Evolutionary conservation across 1,284 basidiomycete species (phyloP), one percentile per base, ranked within the genome.

Genomic region (Ceratobasidium sp.): DNA sequence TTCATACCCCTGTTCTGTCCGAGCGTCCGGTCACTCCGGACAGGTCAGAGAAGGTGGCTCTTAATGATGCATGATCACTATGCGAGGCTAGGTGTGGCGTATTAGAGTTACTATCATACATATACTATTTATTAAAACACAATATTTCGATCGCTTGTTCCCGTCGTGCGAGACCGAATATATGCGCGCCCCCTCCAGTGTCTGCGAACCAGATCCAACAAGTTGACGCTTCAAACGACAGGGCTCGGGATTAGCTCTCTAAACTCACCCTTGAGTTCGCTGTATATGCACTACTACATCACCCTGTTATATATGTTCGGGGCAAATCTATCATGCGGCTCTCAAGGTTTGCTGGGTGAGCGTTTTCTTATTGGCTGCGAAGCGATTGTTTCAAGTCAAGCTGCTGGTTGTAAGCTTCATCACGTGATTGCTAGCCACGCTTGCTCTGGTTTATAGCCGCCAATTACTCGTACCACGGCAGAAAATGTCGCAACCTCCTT

Each of bases 1-100:
- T 71, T 40, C 58, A 40, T 28, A 60, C 69, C 14, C 69, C 56
- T 18, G 62, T 76, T 8, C 73, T 77, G 0, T 58, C 73, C n/a
- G 73, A 74, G 12, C 54, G 71, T 7, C 40, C 58, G 7, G 28
- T 25, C 38, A 33, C 28, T 21, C 28, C 60, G 6, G 25, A 21
- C 12, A 23, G 16, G n/a, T 30, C 44, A 5, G 49, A 62, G 44
- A 44, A 49, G 44, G 28, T 28, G 11, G 25, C 49, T 33, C 60
- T 44, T 12, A 36, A 62, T 7, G 44, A 49, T 7, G 30, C 4
- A 12, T 62, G 40, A 60, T 23, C 12, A 21, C 11, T 36, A 60
- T 25, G 2, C 9, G 58, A 36, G n/a, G 30, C 36, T n/a, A 23
- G n/a, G 36, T 23, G 11, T 44, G 44, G 58, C 44, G 25, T 25